Evolutionary conservation across 768 basidiomycete species (phyloP).

Genomic region (Mrakia blollopis): DNA sequence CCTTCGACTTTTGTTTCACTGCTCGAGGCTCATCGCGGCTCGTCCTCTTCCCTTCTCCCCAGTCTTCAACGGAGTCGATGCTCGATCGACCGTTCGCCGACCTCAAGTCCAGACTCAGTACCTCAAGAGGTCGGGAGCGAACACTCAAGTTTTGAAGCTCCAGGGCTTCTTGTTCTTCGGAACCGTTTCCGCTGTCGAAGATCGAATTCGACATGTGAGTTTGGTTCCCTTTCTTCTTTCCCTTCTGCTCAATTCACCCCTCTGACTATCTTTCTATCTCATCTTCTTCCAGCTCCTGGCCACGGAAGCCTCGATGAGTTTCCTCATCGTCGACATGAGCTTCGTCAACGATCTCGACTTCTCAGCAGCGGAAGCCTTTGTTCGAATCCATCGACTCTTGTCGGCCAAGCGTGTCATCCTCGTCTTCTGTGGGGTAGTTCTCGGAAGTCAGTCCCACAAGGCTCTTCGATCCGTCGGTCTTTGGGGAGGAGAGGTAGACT

Average conservation of each 20-base stretch:
- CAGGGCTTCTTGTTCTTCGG: slow-evolving; percentile 63
- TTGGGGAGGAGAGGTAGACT: slow-evolving; percentile 56
- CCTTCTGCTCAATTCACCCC: neutral
- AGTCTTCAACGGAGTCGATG: slow-evolving; percentile 62
- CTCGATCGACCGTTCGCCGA: slow-evolving; percentile 84
- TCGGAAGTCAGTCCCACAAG: slow-evolving; percentile 58
- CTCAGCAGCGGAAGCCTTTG: slow-evolving; percentile 91
- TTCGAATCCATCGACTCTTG: slow-evolving; percentile 78
- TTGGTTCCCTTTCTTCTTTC: neutral
- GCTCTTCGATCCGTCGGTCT: slow-evolving; percentile 75
- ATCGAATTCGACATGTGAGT: slow-evolving; percentile 58
- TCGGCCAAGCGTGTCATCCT: slow-evolving; percentile 70
- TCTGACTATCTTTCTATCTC: no score
- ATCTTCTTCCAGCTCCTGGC: slow-evolving; percentile 69
- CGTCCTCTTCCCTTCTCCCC: neutral
- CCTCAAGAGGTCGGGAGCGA: slow-evolving; percentile 83
- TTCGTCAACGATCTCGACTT: slow-evolving; percentile 72
- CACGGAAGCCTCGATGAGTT: slow-evolving; percentile 69
- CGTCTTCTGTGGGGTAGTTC: slow-evolving; percentile 74
- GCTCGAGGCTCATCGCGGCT: neutral
- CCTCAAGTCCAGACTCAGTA: slow-evolving; percentile 65
- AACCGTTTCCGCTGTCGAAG: slow-evolving; percentile 85
- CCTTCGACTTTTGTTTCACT: neutral
- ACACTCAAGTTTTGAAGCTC: slow-evolving; percentile 78
- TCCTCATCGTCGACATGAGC: slow-evolving; percentile 51